Base-by-base conservation (phyloP, 129 eudicot genomes). In the Tanacetum coccineum region DNA sequence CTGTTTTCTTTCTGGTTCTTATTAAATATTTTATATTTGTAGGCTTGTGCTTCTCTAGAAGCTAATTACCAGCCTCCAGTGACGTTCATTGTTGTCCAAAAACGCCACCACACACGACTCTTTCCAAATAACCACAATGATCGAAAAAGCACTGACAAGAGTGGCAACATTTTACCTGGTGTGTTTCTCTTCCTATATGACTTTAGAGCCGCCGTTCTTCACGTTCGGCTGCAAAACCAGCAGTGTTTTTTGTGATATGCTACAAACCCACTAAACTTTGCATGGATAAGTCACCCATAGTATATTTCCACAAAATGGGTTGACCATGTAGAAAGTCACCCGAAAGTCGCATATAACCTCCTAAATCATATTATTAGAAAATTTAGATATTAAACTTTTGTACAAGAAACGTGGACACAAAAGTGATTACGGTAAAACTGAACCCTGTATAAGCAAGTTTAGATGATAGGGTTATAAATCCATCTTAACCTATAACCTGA, bases 41-140 rank as follows among this genome's bases (percentile, higher is more conserved):
- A 92, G 98, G 98, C 98, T 40, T 92, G 98, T 84, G 96, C 95
- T 48, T 88, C 96, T 14, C 70, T 92, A 45, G 96, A 88, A 76
- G 83, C 91, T 9, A 80, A 80, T 59, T 92, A 92, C 74, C 96
- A 88, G 79, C 98, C 98, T 48, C 83, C 91, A 1, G 96, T 92
- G 14, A 92, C 98, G 9, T 92, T 92, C 79, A 81, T 92, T 47
- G 95, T 92, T 19, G 96, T 92, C 75, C 98, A 92, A 69, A 92
- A 92, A 72, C 98, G 98, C 45, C 94, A 88, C 70, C 98, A 88
- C 69, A 92, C 98, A 7, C 74, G 98, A 40, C 81, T 92, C 68
- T 88, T 92, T 74, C 85, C 98, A 1, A 81, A 70, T 75, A 86
- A 92, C 64, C 96, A 88, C 58, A 76, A 66, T 18, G 96, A 92